Evolutionary conservation across 495 filamentous ascomycete species (phyloP), one percentile per base, ranked within the genome.

Genomic region (Jackrogersella multiformis): DNA sequence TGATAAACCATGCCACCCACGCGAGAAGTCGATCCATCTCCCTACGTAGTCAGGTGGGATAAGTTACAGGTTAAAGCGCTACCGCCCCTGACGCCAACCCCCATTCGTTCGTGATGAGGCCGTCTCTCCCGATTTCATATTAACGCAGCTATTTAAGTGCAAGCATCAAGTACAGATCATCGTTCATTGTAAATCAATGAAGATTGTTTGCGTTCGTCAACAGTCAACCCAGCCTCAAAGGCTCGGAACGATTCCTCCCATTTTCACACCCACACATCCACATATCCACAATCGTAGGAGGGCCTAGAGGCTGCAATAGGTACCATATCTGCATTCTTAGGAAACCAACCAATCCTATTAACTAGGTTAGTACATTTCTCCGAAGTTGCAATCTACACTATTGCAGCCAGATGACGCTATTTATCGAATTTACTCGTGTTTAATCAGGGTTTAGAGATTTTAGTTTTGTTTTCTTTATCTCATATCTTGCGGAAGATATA

Each of bases 21-120:
- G 66, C 66, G 66, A 69, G 45, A 61, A 69, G 61, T 64, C 61
- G 66, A 69, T 64, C 60, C 61, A 61, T 66, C 60, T 56, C 24
- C n/a, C 44, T 30, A 60, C 58, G 53, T 53, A 44, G 32, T 56
- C 61, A 64, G 26, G 56, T 56, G 61, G 66, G 26, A 7, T 30
- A 41, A 36, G 21, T 53, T 51, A 59, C 30, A 23, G 26, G 6
- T 24, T 39, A 34, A 45, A 20, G 54, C 18, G 26, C 42, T 38
- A 58, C 16, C 6, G 18, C 61, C 66, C 66, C 61, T 69, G 66
- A 69, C 61, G 23, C 66, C 66, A 69, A 36, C 38, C 66, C 61
- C n/a, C 24, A 45, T 69, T 57, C 36, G 61, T 63, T 30, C 21
- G 38, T 39, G 46, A 30, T 56, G 15, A 15, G 49, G 32, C 16